phyloP scores from a whole-genome alignment of 1,139 yeast genomes.

The Taiozyma sp. region DNA sequence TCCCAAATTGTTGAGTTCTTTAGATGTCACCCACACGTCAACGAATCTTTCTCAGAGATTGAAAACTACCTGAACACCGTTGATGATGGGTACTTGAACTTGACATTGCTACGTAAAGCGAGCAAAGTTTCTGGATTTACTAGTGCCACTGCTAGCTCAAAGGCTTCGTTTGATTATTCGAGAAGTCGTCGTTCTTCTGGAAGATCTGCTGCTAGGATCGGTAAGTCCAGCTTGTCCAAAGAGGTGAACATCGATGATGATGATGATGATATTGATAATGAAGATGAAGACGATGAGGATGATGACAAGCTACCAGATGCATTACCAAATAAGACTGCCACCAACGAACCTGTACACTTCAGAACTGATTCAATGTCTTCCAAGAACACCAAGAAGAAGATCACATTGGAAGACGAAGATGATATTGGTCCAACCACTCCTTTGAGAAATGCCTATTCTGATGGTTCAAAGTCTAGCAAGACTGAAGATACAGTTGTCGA shows the following conservation, averaged over 20 bases:
- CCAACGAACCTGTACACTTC: slow-evolving; percentile 13
- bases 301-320: slow-evolving; percentile 7
- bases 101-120: slow-evolving; percentile 45
- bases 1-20: slow-evolving; percentile 8
- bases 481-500: not conserved
- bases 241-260: slow-evolving; percentile 10
- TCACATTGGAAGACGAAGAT: slow-evolving; percentile 8
- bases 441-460: slow-evolving; percentile 2
- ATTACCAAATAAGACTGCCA: not conserved
- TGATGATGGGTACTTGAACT: slow-evolving; percentile 61
- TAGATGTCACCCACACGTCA: slow-evolving; percentile 19
- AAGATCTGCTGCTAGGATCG: slow-evolving; percentile 9
- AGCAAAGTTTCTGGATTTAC: slow-evolving; percentile 24
- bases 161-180: slow-evolving; percentile 9
- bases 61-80: slow-evolving; percentile 42
- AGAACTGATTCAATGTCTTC: slow-evolving; percentile 17
- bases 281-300: slow-evolving; percentile 11
- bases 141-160: slow-evolving; percentile 1
- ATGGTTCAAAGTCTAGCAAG: not conserved
- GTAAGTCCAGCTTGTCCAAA: slow-evolving; percentile 21
- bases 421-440: slow-evolving; percentile 19
- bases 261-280: slow-evolving; percentile 15
- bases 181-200: slow-evolving; percentile 6
- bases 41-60: slow-evolving; percentile 23
- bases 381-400: slow-evolving; percentile 8